Evolutionary conservation across 345 rosid genomes (phyloP), one percentile per base, ranked within the genome.

Genomic region (Melastoma malabathricum): DNA sequence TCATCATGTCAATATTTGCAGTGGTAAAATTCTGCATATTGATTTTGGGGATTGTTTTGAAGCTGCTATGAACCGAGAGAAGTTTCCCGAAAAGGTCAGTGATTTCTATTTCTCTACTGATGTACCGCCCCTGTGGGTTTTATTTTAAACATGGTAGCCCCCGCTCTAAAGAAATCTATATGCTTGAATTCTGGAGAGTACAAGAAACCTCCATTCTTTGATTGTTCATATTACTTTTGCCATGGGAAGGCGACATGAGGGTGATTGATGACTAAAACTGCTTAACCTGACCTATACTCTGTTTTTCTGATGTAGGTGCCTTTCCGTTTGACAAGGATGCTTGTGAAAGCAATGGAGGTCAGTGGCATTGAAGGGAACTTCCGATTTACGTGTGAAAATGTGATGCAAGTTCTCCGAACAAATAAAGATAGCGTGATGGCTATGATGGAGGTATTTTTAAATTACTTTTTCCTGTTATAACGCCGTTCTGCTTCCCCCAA

Each of bases 11-110:
- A 34, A 63, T 61, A n/a, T n/a, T 63, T 64, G 46, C 80, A 92
- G 98, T 63, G 98, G 95, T 50, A 92, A 92, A 70, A 92, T 92
- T 61, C 69, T 92, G 77, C 98, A 92, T 68, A 92, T 92, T 59
- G 98, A 92, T 71, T 92, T 92, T 72, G 98, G 98, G 68, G 98
- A 92, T 64, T 92, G 98, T 62, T 92, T 92, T 59, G 97, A 92
- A 70, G 98, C 97, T 54, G 85, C 98, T 51, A 92, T 92, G 97
- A 88, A 88, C 68, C 59, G 98, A 64, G 98, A 92, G 60, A 92
- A 92, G 64, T 92, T 92, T 65, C 98, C 98, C 41, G 98, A 92
- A 62, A 92, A 92, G 95, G 97, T 85, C 31, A n/a, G n/a, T n/a
- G n/a, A n/a, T n/a, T n/a, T n/a, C n/a, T n/a, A n/a, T n/a, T n/a